Evolutionary conservation across 768 basidiomycete genomes (phyloP), one percentile per base, ranked within the genome.

Genomic region (Tricholomella constricta): DNA sequence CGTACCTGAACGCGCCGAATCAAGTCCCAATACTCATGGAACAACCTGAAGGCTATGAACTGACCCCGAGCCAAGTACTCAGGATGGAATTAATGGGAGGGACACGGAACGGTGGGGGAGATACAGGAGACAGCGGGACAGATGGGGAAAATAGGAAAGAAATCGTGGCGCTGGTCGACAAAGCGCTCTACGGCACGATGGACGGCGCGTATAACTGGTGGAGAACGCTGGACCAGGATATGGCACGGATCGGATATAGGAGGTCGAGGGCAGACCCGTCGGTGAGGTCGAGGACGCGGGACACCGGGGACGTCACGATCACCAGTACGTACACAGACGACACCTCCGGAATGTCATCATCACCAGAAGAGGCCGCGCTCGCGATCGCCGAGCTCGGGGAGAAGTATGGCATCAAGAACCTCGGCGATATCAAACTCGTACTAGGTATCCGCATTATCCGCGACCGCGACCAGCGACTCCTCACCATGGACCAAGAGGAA

Each of bases 171-270:
- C 29, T 31, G 6, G 6, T 44, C 2, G 42, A 44, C 23, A 44
- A 44, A 22, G 42, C 45, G 1, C 1, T 46, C 2, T 52, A 52
- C 19, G 44, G 51, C 1, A 31, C 37, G 8, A 53, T 53, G 52
- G 37, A 53, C 14, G 45, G 37, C 4, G 52, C 45, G 3, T 34
- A 5, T 15, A 40, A 46, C 19, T 46, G 44, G 51, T 52, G 20
- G 27, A 15, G 15, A 2, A 42, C 48, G 6, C 29, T 50, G 11
- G 40, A 50, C 27, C 9, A 3, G 14, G 42, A 44, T 8, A 44
- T 44, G 42, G 10, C 12, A 4, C 6, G 25, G 22, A 5, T 44
- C 2, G 42, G 42, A 12, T 44, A 44, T n/a, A 25, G 5, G 14
- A 6, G 42, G 8, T 44, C 42, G 7, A 23, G 23, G 23, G 42